Evolutionary conservation across 1,139 yeast species (phyloP).

Genomic region (Debaryomycetaceae sp.): DNA sequence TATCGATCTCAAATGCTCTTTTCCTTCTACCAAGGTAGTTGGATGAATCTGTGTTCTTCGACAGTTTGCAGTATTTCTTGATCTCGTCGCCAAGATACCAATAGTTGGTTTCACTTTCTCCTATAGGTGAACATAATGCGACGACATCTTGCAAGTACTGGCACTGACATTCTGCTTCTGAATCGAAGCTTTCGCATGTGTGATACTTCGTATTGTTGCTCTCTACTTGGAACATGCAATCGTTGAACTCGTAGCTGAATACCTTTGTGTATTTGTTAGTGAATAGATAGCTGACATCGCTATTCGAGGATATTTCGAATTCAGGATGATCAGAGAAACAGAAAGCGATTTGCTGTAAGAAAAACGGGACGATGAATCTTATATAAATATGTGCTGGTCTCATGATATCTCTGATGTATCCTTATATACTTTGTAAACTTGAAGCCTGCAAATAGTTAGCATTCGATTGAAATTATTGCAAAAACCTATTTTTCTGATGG

Average conservation of each 20-base stretch:
- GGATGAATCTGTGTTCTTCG: background rate
- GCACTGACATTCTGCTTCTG: conserved; percentile 4
- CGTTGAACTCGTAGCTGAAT: conserved; percentile 4
- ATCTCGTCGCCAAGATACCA: conserved; percentile 7
- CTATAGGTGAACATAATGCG: conserved; percentile 3
- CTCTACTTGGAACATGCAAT: conserved; percentile 7
- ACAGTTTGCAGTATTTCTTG: background rate
- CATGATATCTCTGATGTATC: background rate
- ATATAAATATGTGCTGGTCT: background rate
- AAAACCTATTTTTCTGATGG: background rate
- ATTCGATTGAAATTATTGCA: background rate
- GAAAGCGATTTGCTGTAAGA: background rate
- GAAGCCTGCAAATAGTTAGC: background rate
- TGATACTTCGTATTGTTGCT: conserved; percentile 1
- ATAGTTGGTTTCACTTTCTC: conserved; percentile 2
- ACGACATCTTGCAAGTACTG: conserved; percentile 5
- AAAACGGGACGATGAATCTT: background rate
- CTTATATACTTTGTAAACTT: too few species aligned
- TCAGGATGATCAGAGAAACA: background rate
- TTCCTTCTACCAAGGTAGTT: too few species aligned
- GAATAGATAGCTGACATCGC: conserved; percentile 1
- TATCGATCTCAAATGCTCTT: background rate
- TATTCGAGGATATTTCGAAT: background rate
- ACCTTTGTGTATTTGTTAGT: conserved; percentile 5
- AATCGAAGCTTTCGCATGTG: conserved; percentile 2